Evolutionary conservation across 2,329 filamentous ascomycete species (phyloP), one percentile per base, ranked within the genome.

Genomic region (Fusarium buharicum): DNA sequence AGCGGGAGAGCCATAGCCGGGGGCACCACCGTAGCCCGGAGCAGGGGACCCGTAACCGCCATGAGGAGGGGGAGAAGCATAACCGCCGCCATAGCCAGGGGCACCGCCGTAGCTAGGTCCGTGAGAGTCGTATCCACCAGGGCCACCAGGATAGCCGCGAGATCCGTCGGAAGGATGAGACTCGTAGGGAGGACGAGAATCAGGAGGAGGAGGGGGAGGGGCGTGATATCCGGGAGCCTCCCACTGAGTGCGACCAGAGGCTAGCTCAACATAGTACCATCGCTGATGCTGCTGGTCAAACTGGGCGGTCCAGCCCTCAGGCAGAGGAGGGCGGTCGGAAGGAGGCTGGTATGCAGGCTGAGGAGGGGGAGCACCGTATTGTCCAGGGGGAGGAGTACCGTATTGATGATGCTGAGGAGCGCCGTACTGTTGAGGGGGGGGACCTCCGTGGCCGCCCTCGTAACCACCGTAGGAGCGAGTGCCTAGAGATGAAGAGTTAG

Each of bases 251-350:
- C 81, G 82, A 17, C 86, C 85, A 12, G 85, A 85, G 41, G 83
- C 78, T 53, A 85, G 77, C 72, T 90, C 86, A 53, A 86, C 79
- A 69, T 88, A 91, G 76, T 85, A 90, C 78, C 85, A 89, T 51
- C 85, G 84, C 70, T 87, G 84, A 57, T 81, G 77, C 55, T 78
- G 79, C 54, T 84, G 81, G 64, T 90, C 87, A 75, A 83, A 90
- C 73, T 88, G 83, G 20, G 86, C 79, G 24, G 78, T 76, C 87
- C 88, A 90, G 64, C 87, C 87, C 45, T 79, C 70, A 20, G 87
- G 81, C 62, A 89, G 77, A 58, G 83, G 77, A 20, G 87, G 82
- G 55, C 72, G 73, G 60, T 75, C 73, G 16, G 71, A 70, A 8
- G 76, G 75, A 24, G 75, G 75, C 39, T 75, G 70, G 50, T 76